These are phyloP conservation scores for Oryza officinalis DNA, from an alignment of 176 grass and related monocot genomes.

Conservation along the genomic window DNA sequence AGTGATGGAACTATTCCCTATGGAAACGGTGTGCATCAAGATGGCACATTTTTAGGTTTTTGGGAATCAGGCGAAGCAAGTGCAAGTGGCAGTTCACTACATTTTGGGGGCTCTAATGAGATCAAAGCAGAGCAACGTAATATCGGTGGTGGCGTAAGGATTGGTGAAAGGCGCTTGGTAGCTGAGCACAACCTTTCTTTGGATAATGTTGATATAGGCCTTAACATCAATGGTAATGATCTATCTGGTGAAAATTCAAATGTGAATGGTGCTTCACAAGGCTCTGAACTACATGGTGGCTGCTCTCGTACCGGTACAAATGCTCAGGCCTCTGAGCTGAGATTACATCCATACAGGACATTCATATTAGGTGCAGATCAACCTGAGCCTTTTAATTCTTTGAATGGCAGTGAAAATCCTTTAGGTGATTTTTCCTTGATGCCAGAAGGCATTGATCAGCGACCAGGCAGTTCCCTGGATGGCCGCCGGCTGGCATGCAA, in stretches of 20 bases:
- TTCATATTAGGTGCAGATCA: constrained; percentile 44
- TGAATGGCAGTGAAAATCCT: constrained; percentile 42
- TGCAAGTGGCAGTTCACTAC: constrained; percentile 40
- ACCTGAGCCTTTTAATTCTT: constrained; percentile 43
- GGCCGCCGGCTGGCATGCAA: constrained; percentile 65
- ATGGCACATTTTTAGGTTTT: constrained; percentile 50
- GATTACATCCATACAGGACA: constrained; percentile 52
- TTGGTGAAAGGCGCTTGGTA: constrained; percentile 48
- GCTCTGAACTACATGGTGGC: constrained; percentile 28
- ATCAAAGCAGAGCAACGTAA: constrained; percentile 54
- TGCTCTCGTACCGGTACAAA: constrained; percentile 23
- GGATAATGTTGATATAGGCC: constrained; percentile 51
- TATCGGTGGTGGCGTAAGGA: constrained; percentile 39
- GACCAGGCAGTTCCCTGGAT: constrained; percentile 60
- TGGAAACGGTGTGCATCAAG: constrained; percentile 42
- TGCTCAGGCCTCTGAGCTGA: constrained; percentile 37
- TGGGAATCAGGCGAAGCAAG: constrained; percentile 65
- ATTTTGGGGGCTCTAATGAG: constrained; percentile 39
- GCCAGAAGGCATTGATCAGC: constrained; percentile 51
- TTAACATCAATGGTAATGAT: constrained; percentile 28
- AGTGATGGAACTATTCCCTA: constrained; percentile 38
- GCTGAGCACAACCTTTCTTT: constrained; percentile 41
- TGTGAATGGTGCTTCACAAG: constrained; percentile 34
- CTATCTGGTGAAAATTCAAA: constrained; percentile 48
- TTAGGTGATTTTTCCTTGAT: constrained; percentile 47